These are phyloP conservation scores for Leptographium wingfieldii DNA, from an alignment of 2,329 filamentous ascomycete genomes.

Conservation along the genomic window DNA sequence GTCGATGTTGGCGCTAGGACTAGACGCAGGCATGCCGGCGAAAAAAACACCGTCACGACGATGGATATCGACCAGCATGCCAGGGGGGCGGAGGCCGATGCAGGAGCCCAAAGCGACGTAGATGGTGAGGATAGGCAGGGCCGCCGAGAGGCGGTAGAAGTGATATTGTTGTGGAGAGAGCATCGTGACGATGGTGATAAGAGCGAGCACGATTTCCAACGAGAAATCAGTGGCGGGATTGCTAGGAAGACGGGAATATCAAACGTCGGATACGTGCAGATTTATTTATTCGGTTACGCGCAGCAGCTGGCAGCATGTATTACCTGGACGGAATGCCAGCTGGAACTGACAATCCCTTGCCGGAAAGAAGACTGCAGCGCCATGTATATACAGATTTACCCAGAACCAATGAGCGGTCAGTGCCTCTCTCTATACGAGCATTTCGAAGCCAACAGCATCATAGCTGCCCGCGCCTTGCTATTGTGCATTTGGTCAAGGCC, in stretches of 20 bases:
- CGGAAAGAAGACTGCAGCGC: too few relatives aligned
- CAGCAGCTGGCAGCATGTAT: too few relatives aligned
- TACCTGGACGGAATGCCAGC: too few relatives aligned
- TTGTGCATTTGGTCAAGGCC: background rate
- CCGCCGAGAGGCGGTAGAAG: background rate
- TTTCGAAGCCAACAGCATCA: background rate
- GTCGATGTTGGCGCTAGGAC: too few relatives aligned
- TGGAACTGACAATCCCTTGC: too few relatives aligned
- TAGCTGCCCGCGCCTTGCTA: background rate
- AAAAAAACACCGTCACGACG: background rate
- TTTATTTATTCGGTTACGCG: too few relatives aligned
- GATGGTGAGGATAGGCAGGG: background rate
- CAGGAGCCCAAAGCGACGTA: background rate
- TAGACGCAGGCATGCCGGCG: background rate
- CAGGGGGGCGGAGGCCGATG: background rate
- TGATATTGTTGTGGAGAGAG: background rate
- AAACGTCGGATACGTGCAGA: too few relatives aligned
- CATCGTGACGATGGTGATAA: background rate
- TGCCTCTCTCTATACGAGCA: too few relatives aligned
- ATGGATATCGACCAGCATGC: background rate
- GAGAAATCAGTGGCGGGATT: too few relatives aligned
- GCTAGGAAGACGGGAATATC: too few relatives aligned
- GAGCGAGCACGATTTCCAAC: background rate
- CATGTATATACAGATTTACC: too few relatives aligned
- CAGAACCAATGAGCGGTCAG: too few relatives aligned